phyloP scores from a whole-genome alignment of 129 eudicot genomes.

The Tagetes erecta region DNA sequence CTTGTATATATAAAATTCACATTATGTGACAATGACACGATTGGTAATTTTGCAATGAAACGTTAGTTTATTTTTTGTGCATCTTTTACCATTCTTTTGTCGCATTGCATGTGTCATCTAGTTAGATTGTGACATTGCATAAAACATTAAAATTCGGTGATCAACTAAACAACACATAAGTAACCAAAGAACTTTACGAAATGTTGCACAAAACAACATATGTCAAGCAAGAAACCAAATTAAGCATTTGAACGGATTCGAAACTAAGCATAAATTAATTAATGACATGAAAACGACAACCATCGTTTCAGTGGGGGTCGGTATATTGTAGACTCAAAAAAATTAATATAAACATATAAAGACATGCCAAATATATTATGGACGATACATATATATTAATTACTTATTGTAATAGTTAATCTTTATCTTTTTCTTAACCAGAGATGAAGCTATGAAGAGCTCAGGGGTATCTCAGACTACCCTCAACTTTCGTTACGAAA shows the following conservation, averaged over 20 bases:
- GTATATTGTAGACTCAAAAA: background rate
- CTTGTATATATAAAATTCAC: background rate
- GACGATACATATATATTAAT: no score
- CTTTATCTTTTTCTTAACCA: no score
- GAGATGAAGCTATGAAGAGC: no score
- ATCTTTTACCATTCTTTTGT: slow-evolving; percentile 7
- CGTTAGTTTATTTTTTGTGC: background rate
- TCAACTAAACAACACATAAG: background rate
- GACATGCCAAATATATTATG: background rate
- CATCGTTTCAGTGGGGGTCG: background rate
- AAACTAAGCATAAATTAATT: no score
- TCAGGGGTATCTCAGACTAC: no score
- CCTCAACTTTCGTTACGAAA: no score
- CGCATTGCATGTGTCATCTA: slow-evolving; percentile 4
- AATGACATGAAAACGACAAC: background rate
- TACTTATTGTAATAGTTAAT: no score
- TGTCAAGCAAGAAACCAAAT: background rate
- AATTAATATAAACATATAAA: background rate
- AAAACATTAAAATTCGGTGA: background rate
- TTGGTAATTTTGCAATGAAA: slow-evolving; percentile 21
- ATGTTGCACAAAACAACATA: background rate
- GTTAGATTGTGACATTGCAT: background rate
- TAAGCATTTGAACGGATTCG: background rate
- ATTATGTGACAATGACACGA: slow-evolving; percentile 20
- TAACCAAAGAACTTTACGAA: background rate